phyloP scores from a whole-genome alignment of 2,329 filamentous ascomycete species.

The Biscogniauxia sp. region DNA sequence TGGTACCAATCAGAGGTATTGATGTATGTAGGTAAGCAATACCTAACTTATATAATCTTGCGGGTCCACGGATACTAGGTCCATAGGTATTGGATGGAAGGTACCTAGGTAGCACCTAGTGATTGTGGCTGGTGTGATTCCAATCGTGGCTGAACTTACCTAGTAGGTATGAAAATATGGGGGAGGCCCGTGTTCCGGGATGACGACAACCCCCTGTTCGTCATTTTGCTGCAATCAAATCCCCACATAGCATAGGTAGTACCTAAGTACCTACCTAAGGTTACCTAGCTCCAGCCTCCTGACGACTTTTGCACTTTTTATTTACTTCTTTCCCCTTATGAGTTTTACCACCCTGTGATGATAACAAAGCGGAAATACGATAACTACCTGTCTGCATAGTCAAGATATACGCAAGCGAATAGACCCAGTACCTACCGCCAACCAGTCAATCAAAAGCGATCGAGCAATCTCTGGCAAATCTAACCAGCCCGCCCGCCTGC shows the following conservation, averaged over 20 bases:
- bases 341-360: background rate
- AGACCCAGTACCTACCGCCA: no score
- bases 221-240: background rate
- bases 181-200: background rate
- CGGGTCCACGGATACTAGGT: no score
- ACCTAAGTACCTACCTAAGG: no score
- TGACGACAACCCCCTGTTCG: background rate
- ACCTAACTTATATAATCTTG: no score
- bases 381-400: background rate
- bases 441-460: no score
- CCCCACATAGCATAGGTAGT: background rate
- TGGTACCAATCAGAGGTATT: no score
- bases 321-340: background rate
- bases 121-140: background rate
- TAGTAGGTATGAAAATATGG: background rate
- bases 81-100: no score
- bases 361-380: background rate
- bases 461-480: no score
- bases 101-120: no score
- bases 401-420: no score
- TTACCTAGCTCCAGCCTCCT: conserved; percentile 4
- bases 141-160: background rate
- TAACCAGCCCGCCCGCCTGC: no score
- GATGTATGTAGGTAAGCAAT: no score
- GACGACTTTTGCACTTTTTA: background rate